A percentile compares a stretch with the other conserved stretches of the same genome.
These are phyloP conservation scores for Aphanocladium album DNA, from an alignment of 2,329 filamentous ascomycete species.

Conservation along the genomic window DNA sequence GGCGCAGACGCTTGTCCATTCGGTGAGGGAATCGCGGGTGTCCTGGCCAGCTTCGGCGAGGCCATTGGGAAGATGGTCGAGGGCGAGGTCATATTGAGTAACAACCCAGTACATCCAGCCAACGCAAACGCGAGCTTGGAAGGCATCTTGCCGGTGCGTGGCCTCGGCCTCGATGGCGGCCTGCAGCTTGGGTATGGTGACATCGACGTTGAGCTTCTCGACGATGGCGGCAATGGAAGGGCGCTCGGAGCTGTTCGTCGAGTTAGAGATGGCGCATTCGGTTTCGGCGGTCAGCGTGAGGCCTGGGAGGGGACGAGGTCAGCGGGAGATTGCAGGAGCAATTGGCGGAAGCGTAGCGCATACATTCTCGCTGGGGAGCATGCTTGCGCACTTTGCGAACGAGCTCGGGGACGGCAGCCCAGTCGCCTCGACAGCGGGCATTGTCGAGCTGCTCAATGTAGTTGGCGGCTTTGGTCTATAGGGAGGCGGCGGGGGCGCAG, in stretches of 20 bases:
- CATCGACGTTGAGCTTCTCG: conserved; percentile 41
- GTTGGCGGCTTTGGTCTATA: conserved; percentile 66
- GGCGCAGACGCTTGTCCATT: conserved; percentile 79
- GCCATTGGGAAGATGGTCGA: conserved; percentile 57
- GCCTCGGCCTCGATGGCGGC: conserved; percentile 55
- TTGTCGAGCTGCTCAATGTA: conserved; percentile 81
- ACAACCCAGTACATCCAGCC: conserved; percentile 81
- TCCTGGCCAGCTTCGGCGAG: conserved; percentile 53
- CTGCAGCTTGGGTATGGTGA: conserved; percentile 46
- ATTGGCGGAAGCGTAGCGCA: conserved; percentile 23
- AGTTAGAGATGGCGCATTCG: conserved; percentile 59
- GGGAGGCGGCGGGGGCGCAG: not conserved
- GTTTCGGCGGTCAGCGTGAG: conserved; percentile 64
- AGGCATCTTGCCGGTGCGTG: conserved; percentile 50
- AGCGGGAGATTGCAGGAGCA: conserved; percentile 11
- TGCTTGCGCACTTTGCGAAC: conserved; percentile 94
- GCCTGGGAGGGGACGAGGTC: conserved; percentile 40
- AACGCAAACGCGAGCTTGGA: conserved; percentile 78
- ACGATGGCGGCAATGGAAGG: conserved; percentile 38
- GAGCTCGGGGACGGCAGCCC: conserved; percentile 81
- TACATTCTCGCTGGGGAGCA: conserved; percentile 80
- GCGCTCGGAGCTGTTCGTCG: conserved; percentile 35
- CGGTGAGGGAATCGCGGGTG: conserved; percentile 49
- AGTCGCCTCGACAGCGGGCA: conserved; percentile 82
- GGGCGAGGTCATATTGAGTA: conserved; percentile 61